phyloP scores from a whole-genome alignment of 2,329 filamentous ascomycete species.

The Calonectria ilicicola region DNA sequence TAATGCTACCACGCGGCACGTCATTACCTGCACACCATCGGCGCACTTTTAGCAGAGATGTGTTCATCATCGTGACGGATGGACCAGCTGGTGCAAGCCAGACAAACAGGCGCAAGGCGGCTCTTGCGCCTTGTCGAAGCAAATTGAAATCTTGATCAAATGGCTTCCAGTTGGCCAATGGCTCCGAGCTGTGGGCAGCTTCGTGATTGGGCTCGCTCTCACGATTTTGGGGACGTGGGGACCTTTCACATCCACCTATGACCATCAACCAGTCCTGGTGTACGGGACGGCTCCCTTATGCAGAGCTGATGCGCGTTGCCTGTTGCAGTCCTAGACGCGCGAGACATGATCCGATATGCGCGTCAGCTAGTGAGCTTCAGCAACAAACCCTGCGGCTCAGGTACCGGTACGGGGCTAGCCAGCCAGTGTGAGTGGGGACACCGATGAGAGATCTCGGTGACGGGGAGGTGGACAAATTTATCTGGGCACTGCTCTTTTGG shows the following conservation, averaged over 20 bases:
- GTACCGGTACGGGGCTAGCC: slow-evolving; percentile 40
- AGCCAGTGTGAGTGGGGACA: slow-evolving; percentile 32
- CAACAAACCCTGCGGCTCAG: slow-evolving; percentile 37
- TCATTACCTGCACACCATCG: slow-evolving; percentile 39
- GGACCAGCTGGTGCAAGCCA: slow-evolving; percentile 12
- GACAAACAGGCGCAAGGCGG: slow-evolving; percentile 16
- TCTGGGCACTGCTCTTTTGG: slow-evolving; percentile 16
- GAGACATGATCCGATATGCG: slow-evolving; percentile 47
- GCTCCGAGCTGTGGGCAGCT: slow-evolving; percentile 37
- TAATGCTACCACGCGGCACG: slow-evolving; percentile 12
- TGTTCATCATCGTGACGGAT: slow-evolving; percentile 6
- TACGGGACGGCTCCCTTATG: slow-evolving; percentile 33
- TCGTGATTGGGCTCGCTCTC: slow-evolving; percentile 37
- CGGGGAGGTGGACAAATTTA: slow-evolving; percentile 35
- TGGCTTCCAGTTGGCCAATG: slow-evolving; percentile 40
- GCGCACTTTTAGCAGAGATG: not conserved
- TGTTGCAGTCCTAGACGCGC: slow-evolving; percentile 45
- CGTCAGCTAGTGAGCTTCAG: slow-evolving; percentile 46
- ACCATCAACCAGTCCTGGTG: slow-evolving; percentile 14
- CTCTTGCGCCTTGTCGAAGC: slow-evolving; percentile 28
- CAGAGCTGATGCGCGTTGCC: slow-evolving; percentile 44
- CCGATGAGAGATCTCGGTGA: slow-evolving; percentile 41
- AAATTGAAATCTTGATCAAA: slow-evolving; percentile 27
- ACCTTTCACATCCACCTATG: slow-evolving; percentile 10
- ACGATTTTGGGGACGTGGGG: slow-evolving; percentile 2